These are phyloP conservation scores for Physcomitrium patens DNA, from an alignment of 225 moss, liverwort and hornwort genomes.

Conservation along the genomic window DNA sequence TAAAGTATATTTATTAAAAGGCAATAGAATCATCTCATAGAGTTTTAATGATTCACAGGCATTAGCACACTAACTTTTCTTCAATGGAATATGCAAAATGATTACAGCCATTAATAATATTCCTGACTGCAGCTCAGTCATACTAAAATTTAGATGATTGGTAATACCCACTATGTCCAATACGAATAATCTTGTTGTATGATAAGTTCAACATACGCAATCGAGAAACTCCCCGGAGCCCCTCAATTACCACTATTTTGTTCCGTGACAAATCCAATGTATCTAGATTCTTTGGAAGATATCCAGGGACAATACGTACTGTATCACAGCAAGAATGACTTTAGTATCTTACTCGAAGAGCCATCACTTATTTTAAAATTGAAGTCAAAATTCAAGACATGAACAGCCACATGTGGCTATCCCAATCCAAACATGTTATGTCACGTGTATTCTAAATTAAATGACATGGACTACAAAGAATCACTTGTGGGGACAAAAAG, in stretches of 20 bases:
- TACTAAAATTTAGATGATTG: neutral
- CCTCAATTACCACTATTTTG: slow-evolving; percentile 79
- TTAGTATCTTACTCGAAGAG: slow-evolving; percentile 11
- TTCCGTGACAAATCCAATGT: slow-evolving; percentile 89
- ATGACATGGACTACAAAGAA: neutral
- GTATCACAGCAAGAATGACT: slow-evolving; percentile 29
- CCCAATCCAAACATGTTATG: too few species aligned
- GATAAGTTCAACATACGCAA: slow-evolving; percentile 85
- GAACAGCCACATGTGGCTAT: too few species aligned
- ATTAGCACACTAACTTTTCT: too few species aligned
- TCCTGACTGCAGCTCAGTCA: neutral
- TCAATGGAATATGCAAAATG: too few species aligned
- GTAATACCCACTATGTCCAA: slow-evolving; percentile 78
- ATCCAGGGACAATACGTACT: slow-evolving; percentile 79
- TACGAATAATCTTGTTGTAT: slow-evolving; percentile 78
- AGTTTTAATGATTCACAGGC: too few species aligned
- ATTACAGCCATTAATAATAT: too few species aligned
- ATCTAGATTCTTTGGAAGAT: slow-evolving; percentile 80
- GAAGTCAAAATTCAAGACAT: too few species aligned
- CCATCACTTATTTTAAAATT: neutral
- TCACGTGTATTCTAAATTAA: too few species aligned
- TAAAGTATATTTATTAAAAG: too few species aligned
- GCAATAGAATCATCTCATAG: too few species aligned
- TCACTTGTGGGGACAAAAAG: neutral
- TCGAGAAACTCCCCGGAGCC: slow-evolving; percentile 78